Percentiles rank a stretch among this genome's conserved stretches.
phyloP scores from a whole-genome alignment of 2,329 filamentous ascomycete species.

The Clarireedia monteithiana region DNA sequence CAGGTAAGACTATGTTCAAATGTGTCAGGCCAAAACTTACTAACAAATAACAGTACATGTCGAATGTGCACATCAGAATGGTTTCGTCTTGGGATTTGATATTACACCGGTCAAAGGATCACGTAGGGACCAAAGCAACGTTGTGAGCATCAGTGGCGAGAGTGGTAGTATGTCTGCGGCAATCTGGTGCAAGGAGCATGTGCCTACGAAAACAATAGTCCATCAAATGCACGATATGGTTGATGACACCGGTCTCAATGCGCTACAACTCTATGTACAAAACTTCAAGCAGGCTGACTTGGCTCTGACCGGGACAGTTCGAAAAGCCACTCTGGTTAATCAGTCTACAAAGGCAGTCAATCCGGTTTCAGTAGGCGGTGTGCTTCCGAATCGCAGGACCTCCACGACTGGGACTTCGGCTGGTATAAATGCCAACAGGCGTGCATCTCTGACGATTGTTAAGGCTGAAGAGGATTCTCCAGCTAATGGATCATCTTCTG shows the following conservation, averaged over 20 bases:
- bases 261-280: constrained; percentile 77
- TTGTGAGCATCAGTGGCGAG: constrained; percentile 74
- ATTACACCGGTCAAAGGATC: constrained; percentile 85
- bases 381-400: constrained; percentile 41
- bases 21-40: background rate
- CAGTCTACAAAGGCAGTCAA: constrained; percentile 30
- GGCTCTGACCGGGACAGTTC: constrained; percentile 80
- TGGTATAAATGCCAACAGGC: constrained; percentile 14
- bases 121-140: constrained; percentile 69
- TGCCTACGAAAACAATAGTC: constrained; percentile 60
- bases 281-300: constrained; percentile 94
- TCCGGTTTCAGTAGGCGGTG: constrained; percentile 17
- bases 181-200: constrained; percentile 88
- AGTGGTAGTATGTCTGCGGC: constrained; percentile 76
- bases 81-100: constrained; percentile 83
- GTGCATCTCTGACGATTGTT: constrained; percentile 21
- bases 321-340: constrained; percentile 66
- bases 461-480: constrained; percentile 22
- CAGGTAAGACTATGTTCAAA: constrained; percentile 28
- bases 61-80: constrained; percentile 79
- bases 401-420: constrained; percentile 42
- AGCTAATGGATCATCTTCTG: background rate
- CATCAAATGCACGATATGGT: constrained; percentile 74
- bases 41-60: constrained; percentile 54
- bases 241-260: constrained; percentile 64